Percentiles rank a stretch among this genome's conserved stretches.
These are phyloP conservation scores for Decorospora gaudefroyi DNA, from an alignment of 2,329 filamentous ascomycete species.

Conservation along the genomic window DNA sequence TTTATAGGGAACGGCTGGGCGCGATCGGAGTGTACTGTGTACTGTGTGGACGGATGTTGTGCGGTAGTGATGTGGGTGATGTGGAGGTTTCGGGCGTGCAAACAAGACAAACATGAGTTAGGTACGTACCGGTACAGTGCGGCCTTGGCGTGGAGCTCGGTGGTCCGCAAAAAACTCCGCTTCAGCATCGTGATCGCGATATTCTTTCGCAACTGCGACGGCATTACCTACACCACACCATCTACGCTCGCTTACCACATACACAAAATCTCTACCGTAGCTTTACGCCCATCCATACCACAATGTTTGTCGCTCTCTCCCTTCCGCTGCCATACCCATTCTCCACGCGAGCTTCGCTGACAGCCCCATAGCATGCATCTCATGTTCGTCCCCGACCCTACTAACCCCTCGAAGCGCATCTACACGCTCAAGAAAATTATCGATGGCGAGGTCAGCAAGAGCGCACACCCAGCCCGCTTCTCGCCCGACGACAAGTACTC, in stretches of 20 bases:
- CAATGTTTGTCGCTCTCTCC: slow-evolving; percentile 3
- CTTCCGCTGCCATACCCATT: neutral
- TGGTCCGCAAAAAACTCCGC: slow-evolving; percentile 33
- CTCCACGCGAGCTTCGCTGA: neutral
- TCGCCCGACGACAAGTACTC: slow-evolving; percentile 99
- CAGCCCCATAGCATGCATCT: slow-evolving; percentile 62
- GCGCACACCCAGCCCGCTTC: slow-evolving; percentile 93
- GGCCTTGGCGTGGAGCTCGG: slow-evolving; percentile 18
- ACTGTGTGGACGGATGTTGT: too few species aligned
- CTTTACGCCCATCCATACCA: slow-evolving; percentile 1
- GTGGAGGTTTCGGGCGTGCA: slow-evolving; percentile 12
- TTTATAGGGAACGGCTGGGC: neutral
- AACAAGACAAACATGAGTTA: slow-evolving; percentile 14
- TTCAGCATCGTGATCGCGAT: slow-evolving; percentile 11
- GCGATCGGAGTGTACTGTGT: neutral
- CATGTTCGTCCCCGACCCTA: slow-evolving; percentile 82
- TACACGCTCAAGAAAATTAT: slow-evolving; percentile 94
- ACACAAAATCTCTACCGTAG: neutral
- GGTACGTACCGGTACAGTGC: neutral
- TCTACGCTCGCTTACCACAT: slow-evolving; percentile 2
- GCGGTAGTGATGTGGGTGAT: slow-evolving; percentile 31
- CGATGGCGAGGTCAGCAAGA: slow-evolving; percentile 86
- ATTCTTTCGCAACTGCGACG: slow-evolving; percentile 7
- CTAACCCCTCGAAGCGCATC: slow-evolving; percentile 72
- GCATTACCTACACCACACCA: neutral